phyloP scores from a whole-genome alignment of 805 yeast species.

The Candida tammaniensis region DNA sequence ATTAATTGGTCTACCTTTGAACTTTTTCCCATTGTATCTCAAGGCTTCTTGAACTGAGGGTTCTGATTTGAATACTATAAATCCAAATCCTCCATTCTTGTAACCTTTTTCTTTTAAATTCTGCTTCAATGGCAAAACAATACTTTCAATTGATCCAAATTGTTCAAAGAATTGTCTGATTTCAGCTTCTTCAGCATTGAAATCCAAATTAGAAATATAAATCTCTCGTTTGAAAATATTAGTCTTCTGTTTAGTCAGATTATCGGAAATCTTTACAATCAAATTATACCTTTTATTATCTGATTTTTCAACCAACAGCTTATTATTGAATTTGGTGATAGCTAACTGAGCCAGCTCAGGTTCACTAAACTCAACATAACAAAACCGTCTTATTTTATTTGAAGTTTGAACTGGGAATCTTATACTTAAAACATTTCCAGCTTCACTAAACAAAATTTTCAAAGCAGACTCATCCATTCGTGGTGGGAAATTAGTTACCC shows the following conservation, averaged over 20 bases:
- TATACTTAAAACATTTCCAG: slow-evolving; percentile 45
- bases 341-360: slow-evolving; percentile 47
- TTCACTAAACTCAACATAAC: slow-evolving; percentile 60
- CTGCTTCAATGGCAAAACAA: slow-evolving; percentile 46
- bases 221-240: slow-evolving; percentile 12
- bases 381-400: slow-evolving; percentile 51
- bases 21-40: slow-evolving; percentile 32
- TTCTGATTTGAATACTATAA: slow-evolving; percentile 46
- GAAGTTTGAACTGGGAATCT: slow-evolving; percentile 59
- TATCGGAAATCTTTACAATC: slow-evolving; percentile 62
- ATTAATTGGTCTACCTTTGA: slow-evolving; percentile 47
- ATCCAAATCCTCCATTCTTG: slow-evolving; percentile 63
- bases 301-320: slow-evolving; percentile 24
- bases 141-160: slow-evolving; percentile 52
- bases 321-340: slow-evolving; percentile 38
- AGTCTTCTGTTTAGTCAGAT: slow-evolving; percentile 28
- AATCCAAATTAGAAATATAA: slow-evolving; percentile 41
- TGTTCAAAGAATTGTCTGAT: slow-evolving; percentile 42
- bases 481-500: slow-evolving; percentile 77
- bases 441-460: slow-evolving; percentile 33
- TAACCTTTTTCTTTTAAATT: slow-evolving; percentile 28
- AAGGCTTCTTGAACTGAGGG: slow-evolving; percentile 50
- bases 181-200: slow-evolving; percentile 35
- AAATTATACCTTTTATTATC: slow-evolving; percentile 32
- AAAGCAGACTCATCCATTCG: slow-evolving; percentile 39